These are phyloP conservation scores for Begonia fuchsioides DNA, from an alignment of 306 rosid species.

Conservation along the genomic window DNA sequence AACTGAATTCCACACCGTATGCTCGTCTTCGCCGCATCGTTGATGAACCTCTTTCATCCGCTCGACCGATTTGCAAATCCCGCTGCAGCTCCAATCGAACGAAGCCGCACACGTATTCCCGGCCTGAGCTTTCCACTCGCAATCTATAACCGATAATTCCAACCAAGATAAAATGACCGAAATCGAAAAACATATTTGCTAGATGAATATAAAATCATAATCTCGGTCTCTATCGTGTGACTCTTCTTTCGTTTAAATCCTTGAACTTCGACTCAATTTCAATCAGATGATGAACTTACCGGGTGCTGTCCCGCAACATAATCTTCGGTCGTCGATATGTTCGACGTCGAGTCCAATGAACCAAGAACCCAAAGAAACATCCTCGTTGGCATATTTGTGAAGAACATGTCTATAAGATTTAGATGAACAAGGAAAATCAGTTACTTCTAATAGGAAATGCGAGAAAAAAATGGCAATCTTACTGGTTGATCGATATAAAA, in stretches of 20 bases:
- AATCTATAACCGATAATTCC: constrained; percentile 14
- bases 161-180: too few species aligned
- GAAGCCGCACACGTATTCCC: constrained; percentile 47
- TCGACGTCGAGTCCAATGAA: constrained; percentile 83
- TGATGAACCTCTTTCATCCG: constrained; percentile 50
- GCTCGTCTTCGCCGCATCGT: constrained; percentile 50
- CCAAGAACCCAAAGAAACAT: constrained; percentile 88
- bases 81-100: constrained; percentile 50
- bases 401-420: constrained; percentile 44
- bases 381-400: constrained; percentile 88
- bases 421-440: too few species aligned
- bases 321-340: constrained; percentile 64
- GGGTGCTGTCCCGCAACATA: constrained; percentile 87
- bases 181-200: too few species aligned
- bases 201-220: too few species aligned
- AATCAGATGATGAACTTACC: too few species aligned
- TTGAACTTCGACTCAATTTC: too few species aligned
- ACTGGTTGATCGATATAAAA: constrained; percentile 67
- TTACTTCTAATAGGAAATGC: too few species aligned
- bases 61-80: constrained; percentile 46
- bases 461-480: constrained; percentile 4
- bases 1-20: constrained; percentile 32
- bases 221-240: too few species aligned
- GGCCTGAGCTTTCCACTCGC: constrained; percentile 60
- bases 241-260: too few species aligned